Evolutionary conservation across 345 rosid genomes (phyloP), one percentile per base, ranked within the genome.

Genomic region (Laguncularia racemosa): DNA sequence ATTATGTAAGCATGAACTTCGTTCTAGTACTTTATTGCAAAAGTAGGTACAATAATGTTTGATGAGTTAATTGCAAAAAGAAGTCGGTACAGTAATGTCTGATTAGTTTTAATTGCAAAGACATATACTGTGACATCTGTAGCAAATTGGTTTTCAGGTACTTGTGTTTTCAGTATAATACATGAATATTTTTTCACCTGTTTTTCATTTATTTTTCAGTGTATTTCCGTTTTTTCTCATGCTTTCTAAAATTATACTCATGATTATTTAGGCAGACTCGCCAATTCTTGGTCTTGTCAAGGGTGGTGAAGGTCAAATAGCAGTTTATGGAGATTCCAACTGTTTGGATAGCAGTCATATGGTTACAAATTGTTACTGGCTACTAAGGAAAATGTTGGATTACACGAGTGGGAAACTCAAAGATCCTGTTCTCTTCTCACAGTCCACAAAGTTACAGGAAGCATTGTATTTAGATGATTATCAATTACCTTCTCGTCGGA

Each of bases 291-390:
- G 98, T 55, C 89, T 92, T 57, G 65, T 81, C 59, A 81, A 75
- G 60, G 78, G 65, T 2, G 95, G 95, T 55, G 79, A 80, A 80
- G 98, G 98, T 59, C 88, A 77, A 48, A 61, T 92, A 58, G 89
- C 88, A 20, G 95, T 92, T 4, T 92, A 92, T 63, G 98, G 98
- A 52, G 98, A 92, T 71, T 92, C 98, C 50, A 92, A 92, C 70
- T 92, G 98, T 74, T 64, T 92, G 68, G 98, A 92, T 64, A 85
- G 98, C 67, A 89, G 98, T 70, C 98, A 86, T 69, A 92, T 93
- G 99, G 97, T 93, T 58, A 89, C 99, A 19, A 89, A 89, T 73
- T 93, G 99, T 71, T 89, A 83, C 72, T 78, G 90, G 97, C 96
- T 93, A 64, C 73, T 93, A 52, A 83, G 72, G 71, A 93, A 93